A percentile compares a stretch with the other conserved stretches of the same genome.
Evolutionary conservation across 208 protist species (phyloP).

Genomic region (Tritrichomonas foetus): DNA sequence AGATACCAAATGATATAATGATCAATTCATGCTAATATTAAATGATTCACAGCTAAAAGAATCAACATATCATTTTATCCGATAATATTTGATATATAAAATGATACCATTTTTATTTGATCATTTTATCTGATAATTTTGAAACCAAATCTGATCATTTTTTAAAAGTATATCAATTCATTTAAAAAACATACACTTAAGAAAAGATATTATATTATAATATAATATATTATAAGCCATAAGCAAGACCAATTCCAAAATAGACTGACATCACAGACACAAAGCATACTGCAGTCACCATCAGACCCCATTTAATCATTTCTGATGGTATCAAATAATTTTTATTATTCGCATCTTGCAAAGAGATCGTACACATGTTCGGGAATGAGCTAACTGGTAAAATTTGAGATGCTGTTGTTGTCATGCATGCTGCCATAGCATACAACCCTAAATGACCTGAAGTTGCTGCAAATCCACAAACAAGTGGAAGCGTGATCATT

Average conservation of each 20-base stretch:
- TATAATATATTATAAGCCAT: background rate
- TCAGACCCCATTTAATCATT: conserved; percentile 11
- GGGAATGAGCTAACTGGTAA: conserved; percentile 4
- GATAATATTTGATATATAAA: too few relatives aligned
- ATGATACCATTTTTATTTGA: too few relatives aligned
- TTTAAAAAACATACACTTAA: too few relatives aligned
- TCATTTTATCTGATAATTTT: too few relatives aligned
- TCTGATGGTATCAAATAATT: background rate
- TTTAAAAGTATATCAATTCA: too few relatives aligned
- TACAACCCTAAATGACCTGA: background rate
- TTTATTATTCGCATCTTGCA: background rate
- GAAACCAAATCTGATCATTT: too few relatives aligned
- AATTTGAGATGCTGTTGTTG: conserved; percentile 3
- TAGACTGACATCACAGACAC: background rate
- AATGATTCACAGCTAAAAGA: too few relatives aligned
- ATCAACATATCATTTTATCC: too few relatives aligned
- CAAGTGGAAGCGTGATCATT: conserved; percentile 20
- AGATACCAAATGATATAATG: too few relatives aligned
- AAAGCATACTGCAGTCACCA: background rate
- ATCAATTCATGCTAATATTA: too few relatives aligned
- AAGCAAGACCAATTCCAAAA: background rate
- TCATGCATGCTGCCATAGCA: conserved; percentile 6
- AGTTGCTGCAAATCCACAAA: background rate
- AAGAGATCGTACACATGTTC: background rate
- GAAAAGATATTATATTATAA: background rate